Base-by-base conservation (phyloP, 2,329 filamentous ascomycete genomes). In the Pestalotiopsis sp. region DNA sequence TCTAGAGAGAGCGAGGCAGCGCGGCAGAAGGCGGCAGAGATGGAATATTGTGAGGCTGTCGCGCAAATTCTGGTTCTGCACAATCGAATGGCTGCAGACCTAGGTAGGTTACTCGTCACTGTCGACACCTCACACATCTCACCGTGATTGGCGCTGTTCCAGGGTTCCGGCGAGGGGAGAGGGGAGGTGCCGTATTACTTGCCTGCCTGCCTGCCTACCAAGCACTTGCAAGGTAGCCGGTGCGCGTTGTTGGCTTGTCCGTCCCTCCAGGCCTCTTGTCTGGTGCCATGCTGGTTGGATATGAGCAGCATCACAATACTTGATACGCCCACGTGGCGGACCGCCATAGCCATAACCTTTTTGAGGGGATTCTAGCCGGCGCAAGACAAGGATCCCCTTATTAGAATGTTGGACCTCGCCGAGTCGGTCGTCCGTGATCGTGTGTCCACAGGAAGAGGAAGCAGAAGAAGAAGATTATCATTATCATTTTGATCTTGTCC, bases 251-350 rank as follows among this genome's bases (percentile, higher is more conserved):
- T 36, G 31, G 31, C 31, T 36, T 36, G 31, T 36, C 31, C 31
- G 31, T 36, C 31, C 31, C 31, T 36, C 31, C 31, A 52, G 45
- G 45, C 20, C 14, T 52, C 20, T 52, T 52, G 45, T 52, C 20
- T 52, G 45, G 45, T 52, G 31, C 31, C 45, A n/a, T 17, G 45
- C 58, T 31, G 31, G 23, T 31, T 49, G 57, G 66, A 63, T 20
- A 25, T 67, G 59, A 52, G 27, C 66, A 67, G 25, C 66, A 62
- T 17, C 45, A 52, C 41, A 49, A 57, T 49, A 63, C 23, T 23
- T 62, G 57, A 67, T 67, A 63, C 66, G 59, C 66, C 66, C 66
- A 67, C 66, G 66, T 67, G 66, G 66, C 66, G 57, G 45, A 39
- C 57, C 57, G 57, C 66, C 57, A 58, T 62, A 62, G 57, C 66